Evolutionary conservation across 2,329 filamentous ascomycete genomes (phyloP).

Genomic region (Bipolaris bicolor): DNA sequence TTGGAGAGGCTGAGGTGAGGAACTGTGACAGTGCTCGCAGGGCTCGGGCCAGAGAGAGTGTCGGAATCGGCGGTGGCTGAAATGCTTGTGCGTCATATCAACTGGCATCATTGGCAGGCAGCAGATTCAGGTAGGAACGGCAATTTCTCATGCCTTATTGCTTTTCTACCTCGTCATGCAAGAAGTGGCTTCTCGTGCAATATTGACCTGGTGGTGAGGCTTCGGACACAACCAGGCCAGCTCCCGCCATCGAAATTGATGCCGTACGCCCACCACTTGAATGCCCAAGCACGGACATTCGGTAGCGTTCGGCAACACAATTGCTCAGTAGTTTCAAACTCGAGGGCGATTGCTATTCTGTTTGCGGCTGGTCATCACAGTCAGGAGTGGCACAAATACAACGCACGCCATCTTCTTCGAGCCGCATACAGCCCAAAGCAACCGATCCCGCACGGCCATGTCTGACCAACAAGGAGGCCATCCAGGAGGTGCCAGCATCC

Average conservation of each 20-base stretch:
- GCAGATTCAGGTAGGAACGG: constrained; percentile 28
- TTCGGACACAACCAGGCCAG: constrained; percentile 30
- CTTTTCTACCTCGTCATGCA: constrained; percentile 37
- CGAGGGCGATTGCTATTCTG: constrained; percentile 32
- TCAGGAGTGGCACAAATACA: constrained; percentile 39
- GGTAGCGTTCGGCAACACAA: constrained; percentile 34
- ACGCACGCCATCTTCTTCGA: constrained; percentile 13
- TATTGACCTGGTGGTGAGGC: constrained; percentile 38
- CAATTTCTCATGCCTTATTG: constrained; percentile 39
- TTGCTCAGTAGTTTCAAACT: constrained; percentile 24
- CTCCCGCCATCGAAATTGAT: constrained; percentile 36
- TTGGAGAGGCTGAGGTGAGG: constrained; percentile 47
- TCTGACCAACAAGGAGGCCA: constrained; percentile 17
- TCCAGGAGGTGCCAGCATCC: constrained; percentile 20
- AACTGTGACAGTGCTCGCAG: constrained; percentile 46
- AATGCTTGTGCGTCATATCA: constrained; percentile 48
- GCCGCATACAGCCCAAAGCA: constrained; percentile 13
- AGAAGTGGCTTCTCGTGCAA: constrained; percentile 41
- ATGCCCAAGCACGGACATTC: constrained; percentile 39
- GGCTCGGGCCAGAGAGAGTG: constrained; percentile 46
- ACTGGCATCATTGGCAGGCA: constrained; percentile 41
- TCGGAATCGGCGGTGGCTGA: constrained; percentile 50
- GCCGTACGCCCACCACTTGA: constrained; percentile 39
- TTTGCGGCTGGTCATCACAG: constrained; percentile 23
- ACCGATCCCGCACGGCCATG: constrained; percentile 16